Evolutionary conservation across 2,329 filamentous ascomycete genomes (phyloP).

Genomic region (Biscogniauxia marginata): DNA sequence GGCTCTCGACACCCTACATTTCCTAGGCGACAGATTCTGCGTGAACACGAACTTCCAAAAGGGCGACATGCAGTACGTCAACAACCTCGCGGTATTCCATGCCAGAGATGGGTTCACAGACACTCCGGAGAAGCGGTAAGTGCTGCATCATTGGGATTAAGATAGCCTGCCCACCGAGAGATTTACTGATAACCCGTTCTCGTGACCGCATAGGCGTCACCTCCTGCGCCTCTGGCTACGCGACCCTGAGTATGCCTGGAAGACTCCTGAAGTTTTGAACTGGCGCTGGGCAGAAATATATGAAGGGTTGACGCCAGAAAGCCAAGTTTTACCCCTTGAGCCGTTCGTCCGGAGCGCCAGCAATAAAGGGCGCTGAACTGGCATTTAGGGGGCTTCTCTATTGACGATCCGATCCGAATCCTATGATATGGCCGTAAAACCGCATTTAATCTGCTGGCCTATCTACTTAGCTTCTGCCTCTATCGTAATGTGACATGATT

Average conservation of each 20-base stretch:
- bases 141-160: too few species aligned
- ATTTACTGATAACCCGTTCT: constrained; percentile 35
- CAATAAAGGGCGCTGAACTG: constrained; percentile 28
- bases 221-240: constrained; percentile 50
- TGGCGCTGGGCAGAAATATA: constrained; percentile 54
- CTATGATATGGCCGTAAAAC: too few species aligned
- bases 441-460: too few species aligned
- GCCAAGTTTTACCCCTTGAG: constrained; percentile 56
- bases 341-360: constrained; percentile 45
- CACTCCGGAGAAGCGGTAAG: constrained; percentile 43
- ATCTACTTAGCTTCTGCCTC: too few species aligned
- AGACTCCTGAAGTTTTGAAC: constrained; percentile 43
- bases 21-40: constrained; percentile 45
- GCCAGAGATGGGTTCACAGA: constrained; percentile 50
- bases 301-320: constrained; percentile 48
- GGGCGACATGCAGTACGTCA: constrained; percentile 55
- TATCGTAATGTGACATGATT: too few species aligned
- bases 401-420: too few species aligned
- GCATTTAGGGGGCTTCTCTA: too few species aligned
- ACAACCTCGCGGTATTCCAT: constrained; percentile 55
- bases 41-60: constrained; percentile 46
- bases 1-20: constrained; percentile 51
- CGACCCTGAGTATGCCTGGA: constrained; percentile 49
- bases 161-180: too few species aligned
- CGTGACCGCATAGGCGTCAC: constrained; percentile 42